Conservation (phyloP, 1,284 basidiomycete species). For the Apiotrichum domesticum region DNA sequence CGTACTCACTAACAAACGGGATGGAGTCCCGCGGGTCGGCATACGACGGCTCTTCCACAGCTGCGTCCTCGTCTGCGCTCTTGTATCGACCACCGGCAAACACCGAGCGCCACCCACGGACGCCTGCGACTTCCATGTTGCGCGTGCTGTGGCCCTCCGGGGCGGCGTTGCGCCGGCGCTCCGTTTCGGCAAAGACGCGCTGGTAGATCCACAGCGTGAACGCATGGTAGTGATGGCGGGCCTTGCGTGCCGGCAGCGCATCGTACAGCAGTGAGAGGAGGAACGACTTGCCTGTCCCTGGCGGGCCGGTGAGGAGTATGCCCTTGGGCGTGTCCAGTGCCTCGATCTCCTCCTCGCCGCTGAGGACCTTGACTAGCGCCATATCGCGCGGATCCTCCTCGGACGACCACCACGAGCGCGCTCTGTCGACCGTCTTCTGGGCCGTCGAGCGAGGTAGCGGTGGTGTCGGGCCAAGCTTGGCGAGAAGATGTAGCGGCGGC, state of each 20-base stretch:
- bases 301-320: constrained; percentile 52
- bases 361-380: constrained; percentile 53
- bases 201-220: constrained; percentile 65
- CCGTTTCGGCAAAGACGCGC: constrained; percentile 48
- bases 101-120: constrained; percentile 42
- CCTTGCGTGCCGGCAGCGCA: constrained; percentile 58
- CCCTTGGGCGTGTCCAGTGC: constrained; percentile 57
- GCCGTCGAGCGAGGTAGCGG: constrained; percentile 9
- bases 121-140: constrained; percentile 39
- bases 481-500: constrained; percentile 41
- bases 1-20: constrained; percentile 42
- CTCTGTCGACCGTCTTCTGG: constrained; percentile 6
- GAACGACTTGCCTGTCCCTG: constrained; percentile 57
- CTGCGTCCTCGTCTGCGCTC: constrained; percentile 26
- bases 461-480: constrained; percentile 33
- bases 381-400: constrained; percentile 13
- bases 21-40: constrained; percentile 42
- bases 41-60: constrained; percentile 8
- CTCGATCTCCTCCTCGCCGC: constrained; percentile 58
- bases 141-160: constrained; percentile 39
- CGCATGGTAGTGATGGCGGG: constrained; percentile 62
- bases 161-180: constrained; percentile 20
- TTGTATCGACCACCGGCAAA: constrained; percentile 48
- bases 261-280: constrained; percentile 63
- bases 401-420: constrained; percentile 11